Percentiles rank a stretch among this genome's conserved stretches.
phyloP scores from a whole-genome alignment of 2,329 filamentous ascomycete genomes.

The Tolypocladium ophioglossoides region DNA sequence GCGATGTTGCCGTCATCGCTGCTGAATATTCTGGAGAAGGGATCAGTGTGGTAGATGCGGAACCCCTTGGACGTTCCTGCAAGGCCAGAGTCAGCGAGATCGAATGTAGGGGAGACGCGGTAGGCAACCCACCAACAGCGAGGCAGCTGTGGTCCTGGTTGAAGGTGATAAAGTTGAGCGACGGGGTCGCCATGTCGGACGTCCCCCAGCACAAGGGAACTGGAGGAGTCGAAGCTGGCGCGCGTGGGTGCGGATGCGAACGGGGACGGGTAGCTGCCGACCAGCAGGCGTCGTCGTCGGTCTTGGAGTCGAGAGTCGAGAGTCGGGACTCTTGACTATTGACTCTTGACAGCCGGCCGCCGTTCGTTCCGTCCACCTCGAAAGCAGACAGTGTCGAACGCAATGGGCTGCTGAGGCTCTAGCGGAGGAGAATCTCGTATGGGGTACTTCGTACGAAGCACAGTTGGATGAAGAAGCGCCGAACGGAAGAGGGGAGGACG shows the following conservation, averaged over 20 bases:
- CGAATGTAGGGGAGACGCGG: background rate
- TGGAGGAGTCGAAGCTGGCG: background rate
- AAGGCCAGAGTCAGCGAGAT: background rate
- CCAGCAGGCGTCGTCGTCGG: background rate
- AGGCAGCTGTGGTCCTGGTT: slow-evolving; percentile 98
- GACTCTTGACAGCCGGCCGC: background rate
- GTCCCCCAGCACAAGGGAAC: slow-evolving; percentile 2
- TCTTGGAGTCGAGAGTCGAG: background rate
- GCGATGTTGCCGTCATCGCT: slow-evolving; percentile 92
- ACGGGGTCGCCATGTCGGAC: slow-evolving; percentile 51
- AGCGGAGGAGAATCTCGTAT: background rate
- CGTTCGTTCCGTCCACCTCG: background rate
- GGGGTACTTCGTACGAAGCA: background rate
- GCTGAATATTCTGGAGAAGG: slow-evolving; percentile 89
- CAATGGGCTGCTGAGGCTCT: background rate
- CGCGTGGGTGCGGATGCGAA: background rate
- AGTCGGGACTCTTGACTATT: too few species aligned
- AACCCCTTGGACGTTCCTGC: slow-evolving; percentile 86
- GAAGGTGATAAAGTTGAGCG: slow-evolving; percentile 97
- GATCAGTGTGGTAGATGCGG: slow-evolving; percentile 92
- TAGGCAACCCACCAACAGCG: slow-evolving; percentile 60
- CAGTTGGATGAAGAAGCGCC: background rate
- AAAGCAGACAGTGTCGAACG: background rate
- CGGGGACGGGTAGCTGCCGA: background rate
- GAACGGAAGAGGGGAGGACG: background rate